Evolutionary conservation across 441 rosid species (phyloP), one percentile per base, ranked within the genome.

Genomic region (Adansonia rubrostipa): DNA sequence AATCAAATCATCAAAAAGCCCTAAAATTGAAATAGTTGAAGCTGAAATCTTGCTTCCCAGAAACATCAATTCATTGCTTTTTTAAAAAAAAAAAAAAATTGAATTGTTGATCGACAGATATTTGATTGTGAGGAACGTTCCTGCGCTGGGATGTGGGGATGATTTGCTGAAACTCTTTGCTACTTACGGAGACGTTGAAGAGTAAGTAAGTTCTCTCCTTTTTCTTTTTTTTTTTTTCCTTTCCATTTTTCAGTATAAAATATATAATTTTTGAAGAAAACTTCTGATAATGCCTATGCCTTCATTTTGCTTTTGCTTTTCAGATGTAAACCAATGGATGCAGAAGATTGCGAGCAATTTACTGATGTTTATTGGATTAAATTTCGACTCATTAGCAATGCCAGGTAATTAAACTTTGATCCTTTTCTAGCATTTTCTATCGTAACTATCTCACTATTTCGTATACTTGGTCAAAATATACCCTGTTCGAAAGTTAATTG

Each of bases 311-410:
- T 74, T 60, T 77, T n/a, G 33, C 36, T 64, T 54, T 74, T 77
- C 74, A 92, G 98, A 78, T 88, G 91, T 80, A 94, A 94, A 80
- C 97, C 98, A 14, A 96, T 96, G 99, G 98, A 96, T 85, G 97
- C 90, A 0, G 99, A 94, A 85, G 98, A 92, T 3, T 93, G 94
- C 71, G 95, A 84, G 56, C 86, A 80, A 48, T 93, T 90, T 73
- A 96, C 96, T 2, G 96, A 94, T 87, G 98, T 94, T 42, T 93
- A 89, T 76, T 91, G 97, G 93, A 88, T 93, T 83, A 88, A 96
- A 75, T 94, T 94, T 67, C 84, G 75, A 79, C 86, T 88, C 48
- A 51, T 87, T 62, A 78, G 88, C 85, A 94, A 93, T 57, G 92
- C 95, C 17, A 94, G 97, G 98, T 94, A 69, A 72, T 57, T 22